These are phyloP conservation scores for Monosporascus sp. DNA, from an alignment of 2,329 filamentous ascomycete species.

Conservation along the genomic window DNA sequence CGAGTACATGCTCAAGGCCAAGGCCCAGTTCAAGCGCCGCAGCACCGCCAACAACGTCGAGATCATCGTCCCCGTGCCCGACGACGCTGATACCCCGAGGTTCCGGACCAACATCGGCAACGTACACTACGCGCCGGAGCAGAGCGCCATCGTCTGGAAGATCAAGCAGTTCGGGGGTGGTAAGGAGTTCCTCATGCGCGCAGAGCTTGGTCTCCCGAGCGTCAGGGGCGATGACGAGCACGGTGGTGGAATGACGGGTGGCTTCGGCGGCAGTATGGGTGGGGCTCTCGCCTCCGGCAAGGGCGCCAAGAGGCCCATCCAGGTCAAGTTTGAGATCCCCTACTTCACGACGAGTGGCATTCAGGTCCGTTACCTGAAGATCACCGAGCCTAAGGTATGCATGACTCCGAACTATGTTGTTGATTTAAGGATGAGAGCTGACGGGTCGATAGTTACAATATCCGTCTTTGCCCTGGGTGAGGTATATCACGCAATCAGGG, in stretches of 20 bases:
- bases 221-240: conserved; percentile 94
- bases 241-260: conserved; percentile 95
- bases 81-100: conserved; percentile 91
- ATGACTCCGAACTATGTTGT: too few species aligned
- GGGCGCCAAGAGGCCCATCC: conserved; percentile 87
- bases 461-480: conserved; percentile 92
- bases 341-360: conserved; percentile 99
- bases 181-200: conserved; percentile 98
- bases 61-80: conserved; percentile 93
- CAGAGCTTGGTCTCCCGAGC: conserved; percentile 87
- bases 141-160: conserved; percentile 98
- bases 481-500: conserved; percentile 97
- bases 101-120: conserved; percentile 97
- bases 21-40: conserved; percentile 95
- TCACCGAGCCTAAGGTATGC: conserved; percentile 95
- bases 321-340: conserved; percentile 99
- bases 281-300: conserved; percentile 72
- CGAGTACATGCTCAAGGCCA: conserved; percentile 98
- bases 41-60: conserved; percentile 99
- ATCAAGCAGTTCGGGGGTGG: conserved; percentile 99
- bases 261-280: conserved; percentile 95
- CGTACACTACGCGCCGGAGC: conserved; percentile 96
- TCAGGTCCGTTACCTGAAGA: conserved; percentile 97
- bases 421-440: background rate
- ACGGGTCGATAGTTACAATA: conserved; percentile 73